These are phyloP conservation scores for Pholiota adiposa DNA, from an alignment of 1,284 basidiomycete genomes.

Conservation along the genomic window DNA sequence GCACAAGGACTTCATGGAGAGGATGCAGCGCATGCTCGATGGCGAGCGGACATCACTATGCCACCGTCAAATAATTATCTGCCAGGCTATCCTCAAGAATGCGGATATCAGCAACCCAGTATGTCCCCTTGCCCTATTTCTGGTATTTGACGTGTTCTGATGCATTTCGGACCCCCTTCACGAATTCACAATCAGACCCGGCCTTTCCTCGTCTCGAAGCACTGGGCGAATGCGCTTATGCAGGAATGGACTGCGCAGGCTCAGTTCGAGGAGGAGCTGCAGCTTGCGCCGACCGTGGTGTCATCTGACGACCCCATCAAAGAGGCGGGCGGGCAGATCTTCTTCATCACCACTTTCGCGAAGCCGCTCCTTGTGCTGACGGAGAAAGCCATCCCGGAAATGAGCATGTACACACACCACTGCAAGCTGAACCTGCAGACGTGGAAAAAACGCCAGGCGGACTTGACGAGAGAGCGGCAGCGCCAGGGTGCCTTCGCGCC, in stretches of 20 bases:
- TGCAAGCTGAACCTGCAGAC: constrained; percentile 67
- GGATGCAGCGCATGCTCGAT: constrained; percentile 54
- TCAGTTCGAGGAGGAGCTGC: constrained; percentile 76
- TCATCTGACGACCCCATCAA: constrained; percentile 66
- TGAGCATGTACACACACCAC: constrained; percentile 63
- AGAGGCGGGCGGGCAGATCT: constrained; percentile 88
- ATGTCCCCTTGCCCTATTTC: constrained; percentile 36
- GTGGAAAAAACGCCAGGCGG: constrained; percentile 62
- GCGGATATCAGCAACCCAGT: constrained; percentile 97
- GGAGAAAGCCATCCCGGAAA: constrained; percentile 72
- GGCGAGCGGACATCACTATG: constrained; percentile 44
- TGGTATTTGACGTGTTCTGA: constrained; percentile 1
- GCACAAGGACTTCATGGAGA: constrained; percentile 82
- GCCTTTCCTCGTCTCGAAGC: constrained; percentile 86
- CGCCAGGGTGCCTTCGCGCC: constrained; percentile 30
- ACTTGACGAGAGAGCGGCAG: constrained; percentile 42
- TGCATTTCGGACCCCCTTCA: neutral
- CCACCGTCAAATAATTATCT: constrained; percentile 70
- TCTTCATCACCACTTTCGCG: constrained; percentile 84
- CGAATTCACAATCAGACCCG: constrained; percentile 63
- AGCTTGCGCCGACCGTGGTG: constrained; percentile 75
- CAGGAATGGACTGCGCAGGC: constrained; percentile 92
- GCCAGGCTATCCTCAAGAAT: constrained; percentile 92
- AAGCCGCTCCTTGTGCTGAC: constrained; percentile 83
- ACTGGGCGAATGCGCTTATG: constrained; percentile 88